phyloP scores from a whole-genome alignment of 495 filamentous ascomycete genomes.

The Aspergillus baeticus region DNA sequence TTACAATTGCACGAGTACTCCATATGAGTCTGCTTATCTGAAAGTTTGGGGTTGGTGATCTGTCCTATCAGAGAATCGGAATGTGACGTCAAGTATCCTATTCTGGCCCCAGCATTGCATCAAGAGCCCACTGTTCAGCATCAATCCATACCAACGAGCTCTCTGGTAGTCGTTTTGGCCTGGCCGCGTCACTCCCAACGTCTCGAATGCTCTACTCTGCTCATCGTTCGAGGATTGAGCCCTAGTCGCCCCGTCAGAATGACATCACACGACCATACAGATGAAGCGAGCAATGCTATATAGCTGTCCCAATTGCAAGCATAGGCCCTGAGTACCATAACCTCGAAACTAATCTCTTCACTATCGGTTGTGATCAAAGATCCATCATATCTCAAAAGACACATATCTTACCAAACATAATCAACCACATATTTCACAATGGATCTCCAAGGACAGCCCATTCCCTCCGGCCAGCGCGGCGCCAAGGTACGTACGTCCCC shows the following conservation, averaged over 20 bases:
- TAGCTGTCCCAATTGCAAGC: slow-evolving; percentile 19
- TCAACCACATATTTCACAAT: slow-evolving; percentile 23
- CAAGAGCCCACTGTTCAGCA: background rate
- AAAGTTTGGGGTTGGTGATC: slow-evolving; percentile 9
- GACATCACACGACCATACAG: slow-evolving; percentile 30
- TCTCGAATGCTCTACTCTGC: slow-evolving; percentile 5
- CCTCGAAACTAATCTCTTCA: background rate
- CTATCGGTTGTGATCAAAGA: background rate
- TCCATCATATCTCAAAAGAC: background rate
- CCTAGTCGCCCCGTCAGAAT: slow-evolving; percentile 30
- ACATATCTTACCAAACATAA: background rate
- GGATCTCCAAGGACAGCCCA: slow-evolving; percentile 50
- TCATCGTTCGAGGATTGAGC: slow-evolving; percentile 4
- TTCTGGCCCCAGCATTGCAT: slow-evolving; percentile 3
- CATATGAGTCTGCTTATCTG: background rate
- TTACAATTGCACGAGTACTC: too few species aligned
- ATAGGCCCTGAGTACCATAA: background rate
- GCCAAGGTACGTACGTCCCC: slow-evolving; percentile 46
- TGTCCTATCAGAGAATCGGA: slow-evolving; percentile 1
- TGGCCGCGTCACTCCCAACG: background rate
- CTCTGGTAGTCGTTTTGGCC: background rate
- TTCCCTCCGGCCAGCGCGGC: slow-evolving; percentile 34
- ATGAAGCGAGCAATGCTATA: slow-evolving; percentile 20
- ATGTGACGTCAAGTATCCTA: slow-evolving; percentile 1
- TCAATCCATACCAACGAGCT: background rate